Evolutionary conservation across 2,329 filamentous ascomycete species (phyloP), one percentile per base, ranked within the genome.

Genomic region (Xylogone sp.): DNA sequence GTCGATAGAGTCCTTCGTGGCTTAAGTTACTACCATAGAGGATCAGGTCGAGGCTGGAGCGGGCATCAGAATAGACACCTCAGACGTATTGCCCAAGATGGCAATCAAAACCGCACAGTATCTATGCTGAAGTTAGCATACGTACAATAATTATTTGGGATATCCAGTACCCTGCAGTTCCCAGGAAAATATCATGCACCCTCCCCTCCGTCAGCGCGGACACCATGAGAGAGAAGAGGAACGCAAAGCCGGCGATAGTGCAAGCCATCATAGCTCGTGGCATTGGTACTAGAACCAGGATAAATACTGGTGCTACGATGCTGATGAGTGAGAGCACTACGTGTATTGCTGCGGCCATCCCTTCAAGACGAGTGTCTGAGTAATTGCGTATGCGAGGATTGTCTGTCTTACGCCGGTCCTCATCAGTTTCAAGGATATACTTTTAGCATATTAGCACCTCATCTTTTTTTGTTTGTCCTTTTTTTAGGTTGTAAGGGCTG

Each of bases 211-310:
- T 57, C 5, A 54, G 21, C 1, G 31, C 39, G 10, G 55, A 53
- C 13, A 58, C 31, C 3, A 53, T 19, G 1, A 52, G 34, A 7
- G 53, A 31, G 31, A 51, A 59, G 1, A 50, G 6, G 18, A 55
- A 22, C 1, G 58, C 27, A 31, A 57, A 59, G 5, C 46, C 21
- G 10, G 53, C 47, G 16, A 48, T 51, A 2, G 48, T 42, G 1
- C 45, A 44, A 1, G 53, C 56, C 58, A 59, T 60, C 21, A 44
- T 13, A 4, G 24, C 44, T 3, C 42, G 46, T 19, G 31, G 50
- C 56, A 60, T 59, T 18, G 21, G 43, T 2, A 53, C 27, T 10
- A 62, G 49, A 45, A 59, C 58, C 31, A 60, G 16, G 13, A 59
- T 18, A 24, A 50, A 55, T 13, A 53, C 51, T 13, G 59, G 59